Evolutionary conservation across 495 filamentous ascomycete species (phyloP).

Genomic region (Podospora fimiseda): DNA sequence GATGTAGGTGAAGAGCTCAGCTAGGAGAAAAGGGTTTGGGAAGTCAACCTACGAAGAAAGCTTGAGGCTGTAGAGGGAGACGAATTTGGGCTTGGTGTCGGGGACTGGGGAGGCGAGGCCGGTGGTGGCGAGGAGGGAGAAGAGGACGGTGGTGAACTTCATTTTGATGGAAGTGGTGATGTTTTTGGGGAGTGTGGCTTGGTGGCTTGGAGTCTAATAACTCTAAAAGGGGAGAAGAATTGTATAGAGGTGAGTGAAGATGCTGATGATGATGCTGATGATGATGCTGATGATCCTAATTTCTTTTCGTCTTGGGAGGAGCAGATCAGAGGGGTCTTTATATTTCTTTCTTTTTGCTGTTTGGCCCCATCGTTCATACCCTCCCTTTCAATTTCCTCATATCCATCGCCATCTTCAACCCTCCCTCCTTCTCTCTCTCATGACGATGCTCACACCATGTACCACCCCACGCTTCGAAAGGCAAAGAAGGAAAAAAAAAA

Average conservation of each 20-base stretch:
- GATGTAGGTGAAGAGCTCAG: not conserved
- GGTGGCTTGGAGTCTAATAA: not conserved
- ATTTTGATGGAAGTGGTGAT: constrained; percentile 10
- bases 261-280: not conserved
- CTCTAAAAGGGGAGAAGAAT: not conserved
- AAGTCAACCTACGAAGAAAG: constrained; percentile 16
- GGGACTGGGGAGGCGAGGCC: constrained; percentile 12
- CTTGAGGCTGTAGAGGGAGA: constrained; percentile 15
- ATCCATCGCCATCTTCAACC: not conserved
- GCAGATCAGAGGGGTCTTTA: not conserved
- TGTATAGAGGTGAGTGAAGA: not conserved
- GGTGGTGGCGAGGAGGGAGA: constrained; percentile 10
- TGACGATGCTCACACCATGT: constrained; percentile 1
- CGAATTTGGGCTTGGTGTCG: not conserved
- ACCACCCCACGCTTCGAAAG: not conserved
- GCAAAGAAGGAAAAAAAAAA: not conserved
- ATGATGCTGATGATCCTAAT: not conserved
- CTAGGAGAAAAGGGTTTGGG: not conserved
- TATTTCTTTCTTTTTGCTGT: no score
- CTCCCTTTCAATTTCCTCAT: not conserved
- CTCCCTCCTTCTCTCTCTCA: constrained; percentile 2
- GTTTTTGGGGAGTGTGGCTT: not conserved
- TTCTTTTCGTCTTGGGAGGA: no score
- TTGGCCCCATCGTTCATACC: no score
- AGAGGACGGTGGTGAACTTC: constrained; percentile 13